Evolutionary conservation across 73 alveolate species (phyloP), one percentile per base, ranked within the genome.

Genomic region (Paramecium caudatum): DNA sequence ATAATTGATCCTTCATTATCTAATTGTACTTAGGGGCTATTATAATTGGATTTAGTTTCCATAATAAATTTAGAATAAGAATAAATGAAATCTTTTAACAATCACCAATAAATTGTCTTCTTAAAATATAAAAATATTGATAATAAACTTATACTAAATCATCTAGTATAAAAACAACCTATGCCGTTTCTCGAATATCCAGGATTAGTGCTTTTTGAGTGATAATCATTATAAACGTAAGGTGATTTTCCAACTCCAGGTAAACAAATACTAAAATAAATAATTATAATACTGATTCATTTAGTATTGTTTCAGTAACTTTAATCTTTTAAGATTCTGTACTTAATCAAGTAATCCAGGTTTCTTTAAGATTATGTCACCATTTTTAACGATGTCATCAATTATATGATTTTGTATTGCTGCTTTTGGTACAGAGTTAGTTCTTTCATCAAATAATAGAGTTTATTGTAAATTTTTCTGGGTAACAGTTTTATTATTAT

Each of bases 191-290:
- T 83, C 1, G 86, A 83, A 41, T 50, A 83, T 5, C 86, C 92
- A 33, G 63, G 63, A 46, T 83, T 83, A 4, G 92, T 83, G 1
- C 83, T 55, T 15, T 83, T 83, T 1, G 92, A 83, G 61, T 61
- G 86, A 48, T 23, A 48, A 50, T 83, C 86, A 33, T 83, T 83
- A 61, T 36, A 83, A 4, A 61, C 78, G 12, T 55, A 83, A 10
- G 86, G 92, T 34, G 61, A 55, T 55, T 83, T 83, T 13, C 91
- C 91, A 33, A 82, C 63, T 0, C 91, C 91, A 8, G 41, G 82
- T 19, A 83, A 34, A 36, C 69, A 83, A 21, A 55, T 12, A 37
- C 85, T 55, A 34, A 32, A 68, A 3, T 1, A 16, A 68, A 10
- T 8, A 68, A 32, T 17, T 9, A n/a, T 3, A 68, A 33, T 68